Conservation (phyloP, 1,139 yeast species). For the Debaryomyces nepalensis region DNA sequence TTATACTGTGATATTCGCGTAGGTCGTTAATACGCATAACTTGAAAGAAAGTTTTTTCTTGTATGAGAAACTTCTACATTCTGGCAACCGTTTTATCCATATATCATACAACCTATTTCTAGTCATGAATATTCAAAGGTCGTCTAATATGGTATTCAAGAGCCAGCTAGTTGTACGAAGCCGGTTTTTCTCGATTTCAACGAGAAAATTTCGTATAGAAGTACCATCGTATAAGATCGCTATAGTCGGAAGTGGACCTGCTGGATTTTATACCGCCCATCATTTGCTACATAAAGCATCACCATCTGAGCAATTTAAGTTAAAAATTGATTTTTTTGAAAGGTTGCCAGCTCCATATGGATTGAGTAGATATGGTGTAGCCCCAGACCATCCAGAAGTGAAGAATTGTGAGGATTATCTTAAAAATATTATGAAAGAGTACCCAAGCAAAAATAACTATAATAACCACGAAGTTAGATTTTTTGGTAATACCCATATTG, state of each 20-base stretch:
- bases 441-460: constrained; percentile 13
- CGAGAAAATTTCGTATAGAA: neutral
- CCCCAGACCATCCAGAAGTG: constrained; percentile 98
- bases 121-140: neutral
- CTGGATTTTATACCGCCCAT: constrained; percentile 90
- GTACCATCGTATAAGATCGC: constrained; percentile 52
- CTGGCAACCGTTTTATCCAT: neutral
- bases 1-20: too few relatives aligned
- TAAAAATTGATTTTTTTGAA: constrained; percentile 72
- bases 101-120: too few relatives aligned
- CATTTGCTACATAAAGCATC: constrained; percentile 60
- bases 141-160: neutral
- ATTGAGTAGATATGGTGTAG: constrained; percentile 91
- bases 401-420: constrained; percentile 87
- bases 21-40: too few relatives aligned
- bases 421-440: constrained; percentile 56
- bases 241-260: constrained; percentile 94
- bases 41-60: too few relatives aligned
- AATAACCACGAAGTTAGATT: constrained; percentile 55
- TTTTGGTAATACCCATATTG: constrained; percentile 77
- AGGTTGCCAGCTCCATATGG: constrained; percentile 91
- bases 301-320: constrained; percentile 34
- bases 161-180: neutral
- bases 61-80: neutral
- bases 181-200: constrained; percentile 4